Evolutionary conservation across 192 early-diverging fungal species (phyloP), one percentile per base, ranked within the genome.

Genomic region (Backusella psychrophila): DNA sequence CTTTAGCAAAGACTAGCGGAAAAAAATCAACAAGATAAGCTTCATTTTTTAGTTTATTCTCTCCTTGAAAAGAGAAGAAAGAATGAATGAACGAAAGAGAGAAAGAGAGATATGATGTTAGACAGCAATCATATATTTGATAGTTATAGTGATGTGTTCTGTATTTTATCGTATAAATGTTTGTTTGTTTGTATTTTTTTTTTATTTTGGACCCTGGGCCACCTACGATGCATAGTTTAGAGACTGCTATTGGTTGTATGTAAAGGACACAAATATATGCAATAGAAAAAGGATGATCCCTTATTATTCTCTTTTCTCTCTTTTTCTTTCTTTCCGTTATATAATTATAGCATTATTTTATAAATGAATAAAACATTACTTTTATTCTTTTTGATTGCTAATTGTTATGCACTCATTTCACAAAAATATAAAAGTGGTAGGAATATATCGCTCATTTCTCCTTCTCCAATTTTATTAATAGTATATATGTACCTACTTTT

Each of bases 361-460:
- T 0, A 29, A 63, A 63, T 63, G 56, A 63, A 63, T 29, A 63
- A 29, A 63, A 12, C 0, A 1, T 29, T 63, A 14, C 23, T 63
- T 63, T 26, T 63, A 63, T 63, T 63, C 23, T 12, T 63, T 63
- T 63, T 63, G 23, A 12, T 63, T 63, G 6, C 21, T 63, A 19
- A 29, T 29, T 63, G 56, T 29, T 14, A 29, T 63, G 56, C 56
- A 29, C 21, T 63, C 23, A 63, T 63, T 29, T 29, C 56, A 21
- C 56, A 63, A 63, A 63, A 63, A 63, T 63, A 63, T 63, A 63
- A 26, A 63, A 63, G 56, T 29, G 7, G 56, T 63, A 63, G 29
- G 56, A 29, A 63, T 63, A 63, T 14, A 63, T 3, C 9, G 14
- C n/a, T 63, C 19, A 19, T 21, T 19, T 11, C n/a, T 63, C 56